Evolutionary conservation across 805 yeast genomes (phyloP).

Genomic region (Lachancea thermotolerans): DNA sequence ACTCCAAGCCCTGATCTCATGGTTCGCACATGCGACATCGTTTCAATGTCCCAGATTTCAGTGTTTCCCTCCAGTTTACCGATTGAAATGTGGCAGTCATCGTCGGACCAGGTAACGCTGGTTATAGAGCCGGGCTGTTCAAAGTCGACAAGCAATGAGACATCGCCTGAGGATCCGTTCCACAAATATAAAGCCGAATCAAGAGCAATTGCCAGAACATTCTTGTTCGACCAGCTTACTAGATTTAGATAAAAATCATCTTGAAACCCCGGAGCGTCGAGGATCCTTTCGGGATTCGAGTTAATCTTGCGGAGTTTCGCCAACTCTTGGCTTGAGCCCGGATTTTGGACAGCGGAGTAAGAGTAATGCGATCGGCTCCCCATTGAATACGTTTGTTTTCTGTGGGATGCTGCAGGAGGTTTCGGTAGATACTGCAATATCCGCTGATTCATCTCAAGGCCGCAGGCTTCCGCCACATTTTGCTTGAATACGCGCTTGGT

Average conservation of each 20-base stretch:
- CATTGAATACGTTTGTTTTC: constrained; percentile 24
- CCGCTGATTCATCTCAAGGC: constrained; percentile 72
- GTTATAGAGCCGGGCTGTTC: constrained; percentile 31
- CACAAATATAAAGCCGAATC: constrained; percentile 81
- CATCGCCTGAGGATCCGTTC: constrained; percentile 83
- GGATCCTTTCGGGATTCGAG: constrained; percentile 82
- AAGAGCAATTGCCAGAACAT: constrained; percentile 81
- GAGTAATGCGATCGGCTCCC: constrained; percentile 28
- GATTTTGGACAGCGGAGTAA: constrained; percentile 27
- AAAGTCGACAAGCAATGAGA: constrained; percentile 58
- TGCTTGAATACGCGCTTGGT: constrained; percentile 51
- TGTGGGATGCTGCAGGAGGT: constrained; percentile 54
- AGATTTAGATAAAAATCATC: constrained; percentile 90
- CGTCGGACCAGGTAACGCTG: constrained; percentile 85
- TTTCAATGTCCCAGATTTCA: constrained; percentile 91
- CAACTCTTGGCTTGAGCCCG: constrained; percentile 34
- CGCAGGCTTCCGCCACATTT: constrained; percentile 92
- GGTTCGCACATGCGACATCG: constrained; percentile 65
- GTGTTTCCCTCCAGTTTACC: constrained; percentile 78
- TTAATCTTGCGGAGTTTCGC: constrained; percentile 73
- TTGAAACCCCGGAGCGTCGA: constrained; percentile 91
- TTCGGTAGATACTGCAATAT: constrained; percentile 81
- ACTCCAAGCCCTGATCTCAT: constrained; percentile 64
- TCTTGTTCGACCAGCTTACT: constrained; percentile 79
- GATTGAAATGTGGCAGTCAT: constrained; percentile 76